Percentiles rank a stretch among this genome's conserved stretches.
Evolutionary conservation across 1,284 basidiomycete species (phyloP).

Genomic region (Thecaphora frezii): DNA sequence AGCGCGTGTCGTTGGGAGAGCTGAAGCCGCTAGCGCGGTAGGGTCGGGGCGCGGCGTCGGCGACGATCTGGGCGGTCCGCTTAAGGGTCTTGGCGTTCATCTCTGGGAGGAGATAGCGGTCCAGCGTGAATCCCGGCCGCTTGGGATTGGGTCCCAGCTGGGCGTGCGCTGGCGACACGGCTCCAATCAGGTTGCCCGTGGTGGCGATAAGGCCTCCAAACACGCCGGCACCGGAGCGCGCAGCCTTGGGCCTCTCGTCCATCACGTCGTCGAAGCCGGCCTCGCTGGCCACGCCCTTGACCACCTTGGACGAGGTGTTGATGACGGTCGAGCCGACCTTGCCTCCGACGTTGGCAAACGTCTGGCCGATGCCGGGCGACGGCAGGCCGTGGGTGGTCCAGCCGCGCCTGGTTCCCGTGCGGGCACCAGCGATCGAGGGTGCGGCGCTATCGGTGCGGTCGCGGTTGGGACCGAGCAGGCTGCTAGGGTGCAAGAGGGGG

Average conservation of each 20-base stretch:
- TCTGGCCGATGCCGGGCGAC: constrained; percentile 29
- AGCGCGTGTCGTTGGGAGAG: constrained; percentile 25
- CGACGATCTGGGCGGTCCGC: constrained; percentile 54
- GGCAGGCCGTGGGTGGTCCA: constrained; percentile 19
- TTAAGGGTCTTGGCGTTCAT: constrained; percentile 57
- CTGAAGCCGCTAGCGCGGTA: constrained; percentile 24
- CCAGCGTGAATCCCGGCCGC: constrained; percentile 70
- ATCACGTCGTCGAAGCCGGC: constrained; percentile 48
- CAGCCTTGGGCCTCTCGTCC: constrained; percentile 64
- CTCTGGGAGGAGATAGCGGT: constrained; percentile 63
- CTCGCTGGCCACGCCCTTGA: constrained; percentile 48
- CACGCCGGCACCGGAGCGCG: constrained; percentile 68
- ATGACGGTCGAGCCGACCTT: constrained; percentile 28
- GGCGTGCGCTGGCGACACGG: constrained; percentile 53
- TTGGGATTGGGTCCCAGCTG: constrained; percentile 70
- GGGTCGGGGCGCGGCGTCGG: constrained; percentile 47
- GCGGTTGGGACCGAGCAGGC: too few species aligned
- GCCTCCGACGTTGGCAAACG: constrained; percentile 10
- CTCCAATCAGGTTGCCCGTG: constrained; percentile 66
- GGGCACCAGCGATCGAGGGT: constrained; percentile 16
- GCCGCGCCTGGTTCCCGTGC: constrained; percentile 19
- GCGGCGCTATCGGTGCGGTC: too few species aligned
- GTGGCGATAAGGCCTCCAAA: constrained; percentile 74
- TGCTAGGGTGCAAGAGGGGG: too few species aligned
- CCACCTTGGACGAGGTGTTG: constrained; percentile 31